Conservation (phyloP, 768 basidiomycete species). For the Lactifluus hygrophoroides region DNA sequence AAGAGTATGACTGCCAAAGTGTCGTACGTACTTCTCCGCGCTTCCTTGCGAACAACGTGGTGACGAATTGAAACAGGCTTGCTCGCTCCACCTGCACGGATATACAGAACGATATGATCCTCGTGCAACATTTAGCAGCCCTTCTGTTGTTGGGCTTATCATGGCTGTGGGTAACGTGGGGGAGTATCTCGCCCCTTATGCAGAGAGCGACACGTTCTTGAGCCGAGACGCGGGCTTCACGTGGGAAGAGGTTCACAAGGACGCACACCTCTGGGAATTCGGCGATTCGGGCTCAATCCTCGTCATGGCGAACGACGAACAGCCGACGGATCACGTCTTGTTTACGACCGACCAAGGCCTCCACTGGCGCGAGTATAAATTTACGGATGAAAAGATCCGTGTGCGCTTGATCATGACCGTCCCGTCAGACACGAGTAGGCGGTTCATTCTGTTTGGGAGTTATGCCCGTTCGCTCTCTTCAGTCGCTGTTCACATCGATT, state of each 20-base stretch:
- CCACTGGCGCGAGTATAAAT: conserved; percentile 82
- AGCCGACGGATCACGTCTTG: conserved; percentile 79
- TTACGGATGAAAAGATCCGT: conserved; percentile 63
- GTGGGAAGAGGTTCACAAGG: conserved; percentile 98
- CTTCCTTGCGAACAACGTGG: not conserved
- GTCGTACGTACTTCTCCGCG: conserved; percentile 39
- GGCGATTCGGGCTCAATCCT: conserved; percentile 94
- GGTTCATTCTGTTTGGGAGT: conserved; percentile 79
- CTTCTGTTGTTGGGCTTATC: conserved; percentile 84
- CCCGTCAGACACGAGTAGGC: conserved; percentile 80
- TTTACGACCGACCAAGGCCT: conserved; percentile 88
- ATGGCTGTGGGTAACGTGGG: conserved; percentile 98
- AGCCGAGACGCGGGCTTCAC: conserved; percentile 95
- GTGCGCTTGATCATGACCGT: conserved; percentile 79
- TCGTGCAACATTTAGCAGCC: conserved; percentile 88
- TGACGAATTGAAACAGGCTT: conserved; percentile 44
- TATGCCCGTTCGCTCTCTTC: conserved; percentile 38
- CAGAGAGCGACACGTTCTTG: conserved; percentile 89
- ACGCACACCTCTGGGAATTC: conserved; percentile 96
- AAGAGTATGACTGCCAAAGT: conserved; percentile 56
- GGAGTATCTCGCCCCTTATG: conserved; percentile 67
- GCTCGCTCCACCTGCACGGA: conserved; percentile 86
- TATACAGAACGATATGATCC: conserved; percentile 91
- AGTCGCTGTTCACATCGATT: conserved; percentile 83
- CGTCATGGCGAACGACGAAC: conserved; percentile 92